Conservation (phyloP, 257 asterid genomes). For the Anisodus tanguticus region DNA sequence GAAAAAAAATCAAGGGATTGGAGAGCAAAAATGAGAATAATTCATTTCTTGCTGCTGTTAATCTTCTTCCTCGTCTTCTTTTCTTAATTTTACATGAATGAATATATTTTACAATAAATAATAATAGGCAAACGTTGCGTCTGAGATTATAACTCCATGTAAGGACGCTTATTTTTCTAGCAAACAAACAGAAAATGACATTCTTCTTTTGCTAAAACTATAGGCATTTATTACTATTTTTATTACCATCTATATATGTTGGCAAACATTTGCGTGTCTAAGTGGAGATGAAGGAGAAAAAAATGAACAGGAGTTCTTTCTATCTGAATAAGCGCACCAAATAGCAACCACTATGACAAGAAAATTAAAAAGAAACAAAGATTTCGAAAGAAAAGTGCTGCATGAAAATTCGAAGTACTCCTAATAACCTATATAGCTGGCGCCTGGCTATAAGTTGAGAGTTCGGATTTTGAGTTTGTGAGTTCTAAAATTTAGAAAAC, state of each 20-base stretch:
- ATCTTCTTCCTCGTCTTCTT: too few species aligned
- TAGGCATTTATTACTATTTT: not conserved
- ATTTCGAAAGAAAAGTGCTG: not conserved
- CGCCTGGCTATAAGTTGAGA: not conserved
- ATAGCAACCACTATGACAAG: constrained; percentile 3
- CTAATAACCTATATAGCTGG: not conserved
- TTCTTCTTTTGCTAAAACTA: not conserved
- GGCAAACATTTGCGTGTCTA: constrained; percentile 25
- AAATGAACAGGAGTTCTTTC: not conserved
- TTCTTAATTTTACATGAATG: not conserved
- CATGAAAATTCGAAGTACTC: not conserved
- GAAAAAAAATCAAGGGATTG: not conserved
- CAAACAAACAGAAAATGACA: constrained; percentile 27
- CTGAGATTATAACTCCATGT: not conserved
- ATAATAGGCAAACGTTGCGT: not conserved
- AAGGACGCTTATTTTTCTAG: not conserved
- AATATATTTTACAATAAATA: not conserved
- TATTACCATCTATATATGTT: not conserved
- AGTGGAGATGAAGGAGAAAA: not conserved
- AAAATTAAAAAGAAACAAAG: not conserved
- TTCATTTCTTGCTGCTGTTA: not conserved
- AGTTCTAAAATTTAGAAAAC: too few species aligned
- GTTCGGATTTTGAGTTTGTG: too few species aligned
- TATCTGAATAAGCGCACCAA: not conserved
- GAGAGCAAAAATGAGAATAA: too few species aligned